Percentiles rank a stretch among this genome's conserved stretches.
Evolutionary conservation across 257 asterid species (phyloP).

Genomic region (Orobanche coerulescens): DNA sequence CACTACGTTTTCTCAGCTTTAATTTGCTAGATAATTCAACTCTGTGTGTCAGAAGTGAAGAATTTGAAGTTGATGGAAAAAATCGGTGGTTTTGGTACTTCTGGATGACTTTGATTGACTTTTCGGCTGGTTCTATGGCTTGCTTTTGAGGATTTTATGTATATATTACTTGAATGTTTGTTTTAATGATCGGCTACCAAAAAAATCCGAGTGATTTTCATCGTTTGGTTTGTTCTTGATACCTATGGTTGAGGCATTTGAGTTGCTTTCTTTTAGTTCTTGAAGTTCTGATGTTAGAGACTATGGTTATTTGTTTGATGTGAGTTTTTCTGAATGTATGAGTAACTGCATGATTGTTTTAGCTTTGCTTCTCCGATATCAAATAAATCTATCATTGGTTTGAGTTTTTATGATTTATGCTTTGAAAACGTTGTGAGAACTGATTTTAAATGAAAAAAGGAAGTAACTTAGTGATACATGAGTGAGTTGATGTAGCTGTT

Average conservation of each 20-base stretch:
- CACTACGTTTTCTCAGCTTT: neutral
- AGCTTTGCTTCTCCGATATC: neutral
- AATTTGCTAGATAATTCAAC: neutral
- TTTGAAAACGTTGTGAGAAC: neutral
- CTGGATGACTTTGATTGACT: slow-evolving; percentile 24
- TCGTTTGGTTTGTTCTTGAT: neutral
- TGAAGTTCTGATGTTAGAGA: neutral
- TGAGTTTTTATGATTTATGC: neutral
- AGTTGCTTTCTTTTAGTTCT: neutral
- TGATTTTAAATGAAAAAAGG: neutral
- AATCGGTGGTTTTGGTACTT: slow-evolving; percentile 13
- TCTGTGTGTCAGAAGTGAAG: slow-evolving; percentile 9
- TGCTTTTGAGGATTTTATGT: neutral
- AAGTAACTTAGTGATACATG: neutral
- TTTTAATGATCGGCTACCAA: no score
- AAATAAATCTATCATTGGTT: neutral
- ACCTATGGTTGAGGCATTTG: neutral
- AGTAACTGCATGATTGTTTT: neutral
- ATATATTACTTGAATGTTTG: neutral
- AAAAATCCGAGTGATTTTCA: neutral
- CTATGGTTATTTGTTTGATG: neutral
- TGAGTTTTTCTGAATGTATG: neutral
- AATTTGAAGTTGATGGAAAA: slow-evolving; percentile 6
- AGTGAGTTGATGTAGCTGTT: neutral
- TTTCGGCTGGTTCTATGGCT: slow-evolving; percentile 19